Percentiles rank a stretch among this genome's conserved stretches.
Evolutionary conservation across 164 flowering plant species (phyloP).

Genomic region (Buxus sempervirens): DNA sequence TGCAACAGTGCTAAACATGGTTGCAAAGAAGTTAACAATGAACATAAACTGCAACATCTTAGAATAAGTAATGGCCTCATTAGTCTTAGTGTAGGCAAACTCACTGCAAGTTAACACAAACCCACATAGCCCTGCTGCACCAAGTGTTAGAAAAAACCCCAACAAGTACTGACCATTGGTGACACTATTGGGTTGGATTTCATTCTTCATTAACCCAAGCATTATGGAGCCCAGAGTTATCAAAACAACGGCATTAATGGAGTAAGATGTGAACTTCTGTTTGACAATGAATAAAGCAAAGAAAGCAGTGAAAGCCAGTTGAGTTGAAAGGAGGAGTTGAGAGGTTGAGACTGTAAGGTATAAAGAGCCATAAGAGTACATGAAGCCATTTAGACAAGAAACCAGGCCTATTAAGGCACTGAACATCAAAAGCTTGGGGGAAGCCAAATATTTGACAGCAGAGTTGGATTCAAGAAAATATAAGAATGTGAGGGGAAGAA

Average conservation of each 20-base stretch:
- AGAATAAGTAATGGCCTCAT: too few relatives aligned
- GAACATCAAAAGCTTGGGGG: slow-evolving; percentile 3
- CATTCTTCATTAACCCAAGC: too few relatives aligned
- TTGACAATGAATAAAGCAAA: slow-evolving; percentile 22
- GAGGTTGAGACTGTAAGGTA: slow-evolving; percentile 24
- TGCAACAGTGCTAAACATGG: too few relatives aligned
- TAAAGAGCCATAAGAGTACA: slow-evolving; percentile 18
- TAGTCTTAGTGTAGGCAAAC: too few relatives aligned
- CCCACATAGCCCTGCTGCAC: too few relatives aligned
- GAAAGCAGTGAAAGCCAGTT: slow-evolving; percentile 32
- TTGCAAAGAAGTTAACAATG: too few relatives aligned
- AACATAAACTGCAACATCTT: too few relatives aligned
- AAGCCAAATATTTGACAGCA: background rate
- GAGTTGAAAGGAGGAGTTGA: slow-evolving; percentile 16
- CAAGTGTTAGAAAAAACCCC: too few relatives aligned
- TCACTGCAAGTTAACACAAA: too few relatives aligned
- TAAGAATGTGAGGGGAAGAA: slow-evolving; percentile 11
- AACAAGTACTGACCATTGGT: too few relatives aligned
- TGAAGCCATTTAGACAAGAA: slow-evolving; percentile 15
- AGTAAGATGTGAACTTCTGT: slow-evolving; percentile 8
- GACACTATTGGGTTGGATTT: too few relatives aligned
- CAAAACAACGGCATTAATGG: slow-evolving; percentile 26
- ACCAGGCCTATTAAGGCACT: slow-evolving; percentile 17
- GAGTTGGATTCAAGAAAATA: background rate
- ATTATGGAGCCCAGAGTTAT: slow-evolving; percentile 21